Base-by-base conservation (phyloP, 768 basidiomycete species). In the Cubamyces sp. region DNA sequence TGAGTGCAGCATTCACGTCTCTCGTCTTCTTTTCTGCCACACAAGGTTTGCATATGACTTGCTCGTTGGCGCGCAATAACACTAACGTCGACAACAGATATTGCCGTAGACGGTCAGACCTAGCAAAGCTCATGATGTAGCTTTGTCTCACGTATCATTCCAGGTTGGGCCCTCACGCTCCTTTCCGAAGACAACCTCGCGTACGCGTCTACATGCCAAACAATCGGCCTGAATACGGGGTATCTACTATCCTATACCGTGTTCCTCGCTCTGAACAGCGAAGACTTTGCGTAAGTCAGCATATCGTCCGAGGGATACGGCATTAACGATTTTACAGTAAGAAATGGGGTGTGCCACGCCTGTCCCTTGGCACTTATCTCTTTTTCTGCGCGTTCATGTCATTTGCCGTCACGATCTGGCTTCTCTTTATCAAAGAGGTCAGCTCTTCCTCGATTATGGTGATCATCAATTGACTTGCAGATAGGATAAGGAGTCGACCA, bases 191-290 rank as follows among this genome's bases (percentile, higher is more conserved):
- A 94, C 66, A 96, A 95, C 71, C 76, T 98, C 40, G 94, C 96
- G 18, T 99, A 96, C 70, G 97, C 97, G 3, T 97, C 95, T 18
- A 98, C 96, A 7, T 98, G 96, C 60, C 97, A 99, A 74, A 98
- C 97, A 0, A 93, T 98, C 62, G 97, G 97, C 14, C 81, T 99
- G 25, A 98, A 96, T 68, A 91, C 92, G 1, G 97, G 97, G 5
- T 98, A 89, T 75, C 96, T 98, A 70, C 84, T 95, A 30, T 95
- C 94, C 2, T 98, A 97, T 72, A 99, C 97, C 8, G 94, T 98
- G 6, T 98, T 98, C 72, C 83, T 99, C 43, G 97, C 97, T 0
- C 87, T 99, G 72, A 99, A 98, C 72, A 95, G 93, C 66, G 89
- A 94, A 69, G 88, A 90, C 25, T 99, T 99, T 71, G 84, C 87